phyloP scores from a whole-genome alignment of 257 asterid genomes.

The Solanum piurae region DNA sequence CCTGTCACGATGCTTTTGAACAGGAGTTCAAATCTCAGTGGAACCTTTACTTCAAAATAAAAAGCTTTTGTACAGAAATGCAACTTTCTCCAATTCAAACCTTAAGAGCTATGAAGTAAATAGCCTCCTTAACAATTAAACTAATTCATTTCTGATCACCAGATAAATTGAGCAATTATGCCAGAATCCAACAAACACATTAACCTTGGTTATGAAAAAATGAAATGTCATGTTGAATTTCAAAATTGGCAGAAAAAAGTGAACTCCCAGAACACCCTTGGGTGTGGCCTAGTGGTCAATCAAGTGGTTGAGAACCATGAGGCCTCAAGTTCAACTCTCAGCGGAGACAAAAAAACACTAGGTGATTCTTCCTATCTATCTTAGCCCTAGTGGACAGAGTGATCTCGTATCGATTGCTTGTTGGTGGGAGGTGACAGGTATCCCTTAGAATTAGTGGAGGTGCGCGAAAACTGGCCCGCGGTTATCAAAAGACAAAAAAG shows the following conservation, averaged over 20 bases:
- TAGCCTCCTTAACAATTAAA: background rate
- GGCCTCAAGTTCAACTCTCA: background rate
- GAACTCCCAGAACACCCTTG: background rate
- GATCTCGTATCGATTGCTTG: background rate
- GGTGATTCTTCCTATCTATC: background rate
- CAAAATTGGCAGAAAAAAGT: background rate
- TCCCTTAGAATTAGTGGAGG: background rate
- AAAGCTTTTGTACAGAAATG: background rate
- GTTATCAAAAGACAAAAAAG: background rate
- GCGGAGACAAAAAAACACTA: background rate
- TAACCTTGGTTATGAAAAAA: background rate
- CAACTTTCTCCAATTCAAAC: background rate
- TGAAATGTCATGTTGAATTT: background rate
- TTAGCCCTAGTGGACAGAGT: background rate
- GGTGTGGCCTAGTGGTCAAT: background rate
- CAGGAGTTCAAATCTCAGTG: background rate
- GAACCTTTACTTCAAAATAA: background rate
- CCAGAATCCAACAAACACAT: background rate
- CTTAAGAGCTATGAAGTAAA: background rate
- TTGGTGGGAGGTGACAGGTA: background rate
- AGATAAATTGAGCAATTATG: background rate
- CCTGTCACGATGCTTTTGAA: background rate
- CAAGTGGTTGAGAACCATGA: background rate
- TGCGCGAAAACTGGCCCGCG: background rate
- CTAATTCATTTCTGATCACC: background rate